A percentile compares a stretch with the other conserved stretches of the same genome.
These are phyloP conservation scores for Lepidopterella palustris DNA, from an alignment of 495 filamentous ascomycete species.

Conservation along the genomic window DNA sequence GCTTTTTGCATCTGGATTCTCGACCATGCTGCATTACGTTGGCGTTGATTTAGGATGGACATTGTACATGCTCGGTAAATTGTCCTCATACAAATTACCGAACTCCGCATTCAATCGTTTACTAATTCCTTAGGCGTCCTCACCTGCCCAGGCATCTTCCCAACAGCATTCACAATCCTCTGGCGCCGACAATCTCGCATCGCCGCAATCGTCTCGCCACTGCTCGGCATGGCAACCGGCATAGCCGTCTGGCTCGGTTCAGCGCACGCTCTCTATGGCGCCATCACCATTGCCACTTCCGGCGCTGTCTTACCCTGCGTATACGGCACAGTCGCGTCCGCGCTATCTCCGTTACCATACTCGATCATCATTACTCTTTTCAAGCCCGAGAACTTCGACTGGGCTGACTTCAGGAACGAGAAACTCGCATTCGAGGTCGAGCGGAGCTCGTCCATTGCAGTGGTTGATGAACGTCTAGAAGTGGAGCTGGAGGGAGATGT, in stretches of 20 bases:
- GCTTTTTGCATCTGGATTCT: constrained; percentile 31
- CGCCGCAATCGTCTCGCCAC: constrained; percentile 42
- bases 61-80: constrained; percentile 29
- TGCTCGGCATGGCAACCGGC: constrained; percentile 41
- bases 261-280: constrained; percentile 40
- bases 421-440: constrained; percentile 18
- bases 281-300: constrained; percentile 43
- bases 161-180: constrained; percentile 46
- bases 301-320: constrained; percentile 42
- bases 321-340: constrained; percentile 39
- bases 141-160: constrained; percentile 44
- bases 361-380: constrained; percentile 23
- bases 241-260: constrained; percentile 45
- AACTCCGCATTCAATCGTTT: too few relatives aligned
- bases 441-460: neutral
- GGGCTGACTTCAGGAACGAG: constrained; percentile 21
- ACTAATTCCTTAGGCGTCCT: constrained; percentile 41
- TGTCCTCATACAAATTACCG: too few relatives aligned
- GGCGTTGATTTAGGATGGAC: constrained; percentile 24
- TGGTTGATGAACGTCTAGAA: constrained; percentile 1
- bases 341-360: constrained; percentile 23
- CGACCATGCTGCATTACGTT: constrained; percentile 27
- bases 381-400: constrained; percentile 26
- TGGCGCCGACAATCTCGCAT: constrained; percentile 44
- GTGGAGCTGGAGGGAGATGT: constrained; percentile 1